A percentile compares a stretch with the other conserved stretches of the same genome.
Conservation (phyloP, 192 early-diverging fungal genomes). For the Coemansia sp. region DNA sequence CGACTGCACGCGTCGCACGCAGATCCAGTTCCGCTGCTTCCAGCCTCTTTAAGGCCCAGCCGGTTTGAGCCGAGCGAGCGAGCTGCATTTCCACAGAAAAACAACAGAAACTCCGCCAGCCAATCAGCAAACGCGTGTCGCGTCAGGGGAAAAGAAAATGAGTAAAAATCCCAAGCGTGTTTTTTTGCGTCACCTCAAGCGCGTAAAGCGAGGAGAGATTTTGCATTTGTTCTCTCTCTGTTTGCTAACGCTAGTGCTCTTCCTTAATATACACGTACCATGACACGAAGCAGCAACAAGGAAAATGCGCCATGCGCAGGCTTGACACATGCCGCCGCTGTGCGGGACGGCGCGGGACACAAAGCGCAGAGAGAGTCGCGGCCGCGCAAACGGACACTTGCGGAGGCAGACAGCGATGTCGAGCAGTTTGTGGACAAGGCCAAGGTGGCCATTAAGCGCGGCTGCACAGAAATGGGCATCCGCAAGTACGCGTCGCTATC, state of each 20-base stretch:
- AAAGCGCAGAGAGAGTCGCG: background rate
- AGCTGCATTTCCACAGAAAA: background rate
- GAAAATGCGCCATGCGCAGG: constrained; percentile 15
- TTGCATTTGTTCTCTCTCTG: too few relatives aligned
- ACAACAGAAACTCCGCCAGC: background rate
- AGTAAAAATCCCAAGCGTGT: too few relatives aligned
- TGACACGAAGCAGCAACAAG: constrained; percentile 25
- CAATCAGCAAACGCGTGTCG: constrained; percentile 8
- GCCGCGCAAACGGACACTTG: constrained; percentile 27
- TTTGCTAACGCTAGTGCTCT: background rate
- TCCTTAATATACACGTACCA: constrained; percentile 2
- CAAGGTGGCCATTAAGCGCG: constrained; percentile 42
- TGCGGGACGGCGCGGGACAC: background rate
- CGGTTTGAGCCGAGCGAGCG: background rate
- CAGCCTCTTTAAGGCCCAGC: constrained; percentile 7
- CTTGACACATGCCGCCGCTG: too few relatives aligned
- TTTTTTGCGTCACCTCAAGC: too few relatives aligned
- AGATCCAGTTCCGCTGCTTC: constrained; percentile 70
- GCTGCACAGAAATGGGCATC: constrained; percentile 47
- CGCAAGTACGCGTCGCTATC: constrained; percentile 34
- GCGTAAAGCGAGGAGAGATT: too few relatives aligned
- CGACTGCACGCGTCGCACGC: constrained; percentile 60
- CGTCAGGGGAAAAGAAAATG: background rate
- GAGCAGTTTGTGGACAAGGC: constrained; percentile 31
- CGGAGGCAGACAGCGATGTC: constrained; percentile 11